A percentile compares a stretch with the other conserved stretches of the same genome.
Conservation (phyloP, 1,284 basidiomycete genomes). For the Boletellus deceptivus region DNA sequence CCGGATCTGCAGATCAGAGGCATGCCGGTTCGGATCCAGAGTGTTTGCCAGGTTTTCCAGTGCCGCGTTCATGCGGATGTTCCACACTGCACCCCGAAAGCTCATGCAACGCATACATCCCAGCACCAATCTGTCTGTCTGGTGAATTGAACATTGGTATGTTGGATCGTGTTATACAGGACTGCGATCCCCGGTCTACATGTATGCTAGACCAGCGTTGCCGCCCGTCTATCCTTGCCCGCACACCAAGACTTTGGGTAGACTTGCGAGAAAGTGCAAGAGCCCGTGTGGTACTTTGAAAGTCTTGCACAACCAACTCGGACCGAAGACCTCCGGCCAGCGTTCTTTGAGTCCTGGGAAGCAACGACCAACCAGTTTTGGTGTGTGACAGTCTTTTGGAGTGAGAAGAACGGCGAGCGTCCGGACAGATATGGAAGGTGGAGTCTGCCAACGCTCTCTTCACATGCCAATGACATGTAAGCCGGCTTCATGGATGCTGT, state of each 20-base stretch:
- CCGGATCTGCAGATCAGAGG: slow-evolving; percentile 15
- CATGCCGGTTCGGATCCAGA: slow-evolving; percentile 9
- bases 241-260: slow-evolving; percentile 1
- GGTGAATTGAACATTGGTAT: not conserved
- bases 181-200: not conserved
- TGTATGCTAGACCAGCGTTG: slow-evolving; percentile 1
- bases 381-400: not conserved
- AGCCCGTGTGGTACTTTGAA: not conserved
- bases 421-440: not conserved
- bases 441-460: not conserved
- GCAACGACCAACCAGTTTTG: not conserved
- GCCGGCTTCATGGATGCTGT: not conserved
- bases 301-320: not conserved
- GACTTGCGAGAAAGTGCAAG: slow-evolving; percentile 6
- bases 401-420: too few species aligned
- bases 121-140: not conserved
- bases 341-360: slow-evolving; percentile 1
- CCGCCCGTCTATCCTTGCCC: not conserved
- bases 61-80: slow-evolving; percentile 4
- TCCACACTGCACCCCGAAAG: not conserved
- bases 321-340: not conserved
- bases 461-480: not conserved
- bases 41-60: not conserved
- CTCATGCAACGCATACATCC: slow-evolving; percentile 1
- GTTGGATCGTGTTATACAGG: not conserved